Evolutionary conservation across 2,329 filamentous ascomycete species (phyloP), one percentile per base, ranked within the genome.

Genomic region (Didymella arachidicola): DNA sequence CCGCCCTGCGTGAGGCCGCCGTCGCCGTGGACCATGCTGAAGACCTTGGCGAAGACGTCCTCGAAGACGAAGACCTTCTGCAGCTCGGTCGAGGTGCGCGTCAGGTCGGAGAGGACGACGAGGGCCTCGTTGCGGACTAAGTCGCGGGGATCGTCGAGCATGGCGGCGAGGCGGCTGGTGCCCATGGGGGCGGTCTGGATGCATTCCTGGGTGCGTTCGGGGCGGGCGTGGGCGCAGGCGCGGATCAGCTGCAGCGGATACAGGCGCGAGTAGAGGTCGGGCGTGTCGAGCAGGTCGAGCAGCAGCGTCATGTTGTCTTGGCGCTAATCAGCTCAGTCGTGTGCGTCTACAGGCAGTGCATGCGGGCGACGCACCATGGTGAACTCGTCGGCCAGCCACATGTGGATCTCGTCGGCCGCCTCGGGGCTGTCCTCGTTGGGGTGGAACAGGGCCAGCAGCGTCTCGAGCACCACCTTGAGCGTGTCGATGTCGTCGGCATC

Each of bases 381-480:
- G 76, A 99, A 99, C 78, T 98, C 94, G 79, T 99, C 95, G 53
- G 95, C 95, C 59, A 99, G 84, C 93, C 95, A 99, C 27, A 98
- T 82, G 18, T 90, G 90, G 69, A 99, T 96, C 78, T 99, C 95
- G 65, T 98, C 94, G 14, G 94, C 97, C 53, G 94, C 92, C 83
- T 98, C 94, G 30, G 92, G 82, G 71, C 87, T 88, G 47, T 80
- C 80, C 70, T 83, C 82, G 72, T 89, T 85, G 6, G 86, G 87
- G 66, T 86, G 87, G 78, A 98, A 98, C 39, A 99, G 87, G 88
- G 96, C 94, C 75, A 98, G 82, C 70, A 99, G 81, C 43, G 96
- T 99, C 84, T 99, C 95, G 64, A 99, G 83, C 61, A 97, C 91
- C 57, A 96, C 87, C 79, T 97, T 96, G 74, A 96, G 90, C 5